phyloP scores from a whole-genome alignment of 495 filamentous ascomycete species.

The Penicillium lagena region DNA sequence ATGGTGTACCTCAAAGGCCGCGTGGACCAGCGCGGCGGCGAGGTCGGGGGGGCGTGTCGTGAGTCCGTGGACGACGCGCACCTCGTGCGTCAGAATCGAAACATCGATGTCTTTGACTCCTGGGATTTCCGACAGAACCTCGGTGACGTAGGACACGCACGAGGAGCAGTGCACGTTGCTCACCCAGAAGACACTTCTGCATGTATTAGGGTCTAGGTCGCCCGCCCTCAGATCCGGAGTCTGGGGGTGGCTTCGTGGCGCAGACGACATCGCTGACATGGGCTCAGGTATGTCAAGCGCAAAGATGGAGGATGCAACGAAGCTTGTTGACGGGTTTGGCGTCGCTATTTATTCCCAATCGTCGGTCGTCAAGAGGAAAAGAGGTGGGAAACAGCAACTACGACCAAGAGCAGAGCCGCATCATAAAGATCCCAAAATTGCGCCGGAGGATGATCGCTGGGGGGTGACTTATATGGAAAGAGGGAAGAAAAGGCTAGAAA shows the following conservation, averaged over 20 bases:
- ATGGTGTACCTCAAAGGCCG: constrained; percentile 45
- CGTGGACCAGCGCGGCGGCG: constrained; percentile 36
- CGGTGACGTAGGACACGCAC: constrained; percentile 43
- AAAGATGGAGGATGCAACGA: too few species aligned
- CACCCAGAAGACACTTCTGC: constrained; percentile 36
- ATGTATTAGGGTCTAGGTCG: background rate
- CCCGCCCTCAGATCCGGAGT: constrained; percentile 5
- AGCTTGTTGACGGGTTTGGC: too few species aligned
- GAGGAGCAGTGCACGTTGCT: constrained; percentile 49
- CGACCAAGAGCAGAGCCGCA: constrained; percentile 4
- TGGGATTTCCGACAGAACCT: constrained; percentile 28
- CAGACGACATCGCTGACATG: constrained; percentile 5
- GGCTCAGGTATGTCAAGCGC: too few species aligned
- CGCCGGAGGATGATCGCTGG: background rate
- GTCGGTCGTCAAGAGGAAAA: too few species aligned
- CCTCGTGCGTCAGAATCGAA: constrained; percentile 38
- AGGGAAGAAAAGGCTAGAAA: constrained; percentile 13
- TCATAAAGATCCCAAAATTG: constrained; percentile 1
- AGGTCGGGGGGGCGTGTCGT: constrained; percentile 24
- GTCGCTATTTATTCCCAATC: too few species aligned
- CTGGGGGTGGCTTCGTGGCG: constrained; percentile 1
- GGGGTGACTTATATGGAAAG: constrained; percentile 1
- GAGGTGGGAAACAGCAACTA: too few species aligned
- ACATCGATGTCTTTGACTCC: constrained; percentile 33
- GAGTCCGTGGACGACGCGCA: constrained; percentile 31